Evolutionary conservation across 2,329 filamentous ascomycete genomes (phyloP).

Genomic region (Penicillium italicum): DNA sequence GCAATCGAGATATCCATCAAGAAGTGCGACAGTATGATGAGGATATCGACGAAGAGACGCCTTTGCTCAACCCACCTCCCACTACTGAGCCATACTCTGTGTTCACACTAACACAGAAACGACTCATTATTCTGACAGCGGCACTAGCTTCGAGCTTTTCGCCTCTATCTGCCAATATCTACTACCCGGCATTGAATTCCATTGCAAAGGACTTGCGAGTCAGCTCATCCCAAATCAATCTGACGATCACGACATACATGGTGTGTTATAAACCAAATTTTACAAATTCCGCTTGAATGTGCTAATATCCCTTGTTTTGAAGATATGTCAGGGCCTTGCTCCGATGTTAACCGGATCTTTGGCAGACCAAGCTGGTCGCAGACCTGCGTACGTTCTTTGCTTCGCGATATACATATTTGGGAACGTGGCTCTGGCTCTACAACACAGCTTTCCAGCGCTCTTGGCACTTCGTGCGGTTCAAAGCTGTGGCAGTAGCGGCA

Average conservation of each 20-base stretch:
- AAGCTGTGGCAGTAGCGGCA: slow-evolving; percentile 42
- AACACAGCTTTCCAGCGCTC: slow-evolving; percentile 38
- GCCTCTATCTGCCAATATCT: slow-evolving; percentile 44
- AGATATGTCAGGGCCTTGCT: slow-evolving; percentile 51
- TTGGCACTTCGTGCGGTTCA: slow-evolving; percentile 43
- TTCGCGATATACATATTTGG: slow-evolving; percentile 44
- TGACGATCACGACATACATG: slow-evolving; percentile 37
- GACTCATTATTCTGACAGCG: slow-evolving; percentile 38
- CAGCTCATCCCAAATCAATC: slow-evolving; percentile 18
- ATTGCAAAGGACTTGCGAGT: slow-evolving; percentile 29
- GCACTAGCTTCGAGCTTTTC: slow-evolving; percentile 43
- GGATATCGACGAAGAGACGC: slow-evolving; percentile 13
- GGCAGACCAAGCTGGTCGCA: slow-evolving; percentile 47
- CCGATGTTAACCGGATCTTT: slow-evolving; percentile 48
- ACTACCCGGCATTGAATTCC: slow-evolving; percentile 29
- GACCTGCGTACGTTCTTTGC: slow-evolving; percentile 48
- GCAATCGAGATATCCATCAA: not conserved
- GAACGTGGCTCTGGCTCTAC: slow-evolving; percentile 42
- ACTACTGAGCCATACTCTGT: slow-evolving; percentile 24
- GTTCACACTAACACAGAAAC: slow-evolving; percentile 34
- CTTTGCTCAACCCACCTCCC: slow-evolving; percentile 9
- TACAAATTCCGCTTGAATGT: not conserved
- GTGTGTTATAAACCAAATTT: slow-evolving; percentile 9
- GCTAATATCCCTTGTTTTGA: not conserved
- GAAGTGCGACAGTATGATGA: not conserved